phyloP scores from a whole-genome alignment of 2,329 filamentous ascomycete species.

The Aspergillus tamarii region DNA sequence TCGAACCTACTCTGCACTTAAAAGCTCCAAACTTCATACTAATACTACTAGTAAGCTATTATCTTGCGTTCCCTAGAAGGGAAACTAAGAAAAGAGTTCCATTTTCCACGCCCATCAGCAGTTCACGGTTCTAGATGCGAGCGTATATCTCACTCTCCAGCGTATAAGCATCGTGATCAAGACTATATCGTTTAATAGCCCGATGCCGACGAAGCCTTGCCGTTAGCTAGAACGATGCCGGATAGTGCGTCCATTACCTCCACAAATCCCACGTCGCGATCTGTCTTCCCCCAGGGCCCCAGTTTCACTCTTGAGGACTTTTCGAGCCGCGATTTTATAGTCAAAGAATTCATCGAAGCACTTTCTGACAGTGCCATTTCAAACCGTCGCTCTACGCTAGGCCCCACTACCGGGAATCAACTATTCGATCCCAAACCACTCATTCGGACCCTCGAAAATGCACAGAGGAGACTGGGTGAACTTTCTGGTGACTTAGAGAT shows the following conservation, averaged over 20 bases:
- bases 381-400: slow-evolving; percentile 74
- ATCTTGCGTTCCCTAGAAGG: background rate
- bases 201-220: slow-evolving; percentile 7
- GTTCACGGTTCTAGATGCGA: background rate
- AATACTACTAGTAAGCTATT: background rate
- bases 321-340: slow-evolving; percentile 90
- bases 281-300: slow-evolving; percentile 76
- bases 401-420: slow-evolving; percentile 43
- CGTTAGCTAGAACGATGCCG: slow-evolving; percentile 35
- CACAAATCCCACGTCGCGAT: slow-evolving; percentile 56
- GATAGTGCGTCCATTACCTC: slow-evolving; percentile 46
- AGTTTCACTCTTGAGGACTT: slow-evolving; percentile 88
- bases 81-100: background rate
- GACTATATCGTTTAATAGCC: background rate
- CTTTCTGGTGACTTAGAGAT: slow-evolving; percentile 78
- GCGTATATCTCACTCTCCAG: background rate
- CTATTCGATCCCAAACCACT: slow-evolving; percentile 94
- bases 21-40: background rate
- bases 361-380: slow-evolving; percentile 81
- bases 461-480: slow-evolving; percentile 55
- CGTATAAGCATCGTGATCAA: background rate
- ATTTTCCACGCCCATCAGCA: background rate
- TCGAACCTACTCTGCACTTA: background rate
- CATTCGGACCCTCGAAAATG: slow-evolving; percentile 89
- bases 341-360: slow-evolving; percentile 94